Percentiles rank a stretch among this genome's conserved stretches.
phyloP scores from a whole-genome alignment of 2,329 filamentous ascomycete genomes.

The Furcasterigmium sp. region DNA sequence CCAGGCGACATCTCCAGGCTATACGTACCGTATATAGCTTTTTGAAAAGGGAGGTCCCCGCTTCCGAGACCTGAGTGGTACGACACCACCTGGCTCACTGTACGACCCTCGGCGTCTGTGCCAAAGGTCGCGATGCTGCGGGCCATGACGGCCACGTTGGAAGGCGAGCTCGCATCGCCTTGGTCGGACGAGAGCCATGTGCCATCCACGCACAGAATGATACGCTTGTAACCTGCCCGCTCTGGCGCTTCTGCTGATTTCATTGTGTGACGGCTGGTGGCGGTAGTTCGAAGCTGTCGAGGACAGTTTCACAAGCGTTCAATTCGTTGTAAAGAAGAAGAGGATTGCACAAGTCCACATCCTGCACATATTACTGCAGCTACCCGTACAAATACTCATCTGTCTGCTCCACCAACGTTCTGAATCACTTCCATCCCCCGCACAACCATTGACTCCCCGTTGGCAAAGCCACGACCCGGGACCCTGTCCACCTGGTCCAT shows the following conservation, averaged over 20 bases:
- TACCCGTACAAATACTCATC: no score
- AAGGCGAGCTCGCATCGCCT: conserved; percentile 2
- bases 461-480: no score
- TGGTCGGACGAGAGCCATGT: conserved; percentile 8
- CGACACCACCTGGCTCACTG: not conserved
- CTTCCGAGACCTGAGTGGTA: conserved; percentile 1
- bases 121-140: not conserved
- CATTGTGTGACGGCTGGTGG: not conserved
- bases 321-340: no score
- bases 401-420: no score
- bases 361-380: no score
- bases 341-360: no score
- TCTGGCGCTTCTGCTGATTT: not conserved
- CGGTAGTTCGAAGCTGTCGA: no score
- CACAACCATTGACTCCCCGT: no score
- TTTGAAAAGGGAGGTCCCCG: not conserved
- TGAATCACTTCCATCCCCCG: no score
- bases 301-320: no score
- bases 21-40: not conserved
- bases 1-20: not conserved
- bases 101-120: not conserved
- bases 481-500: no score
- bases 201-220: conserved; percentile 7
- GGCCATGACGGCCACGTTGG: conserved; percentile 4
- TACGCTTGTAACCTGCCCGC: conserved; percentile 5